Base-by-base conservation (phyloP, 176 grass and related monocot genomes). In the Echinochloa phyllopogon region DNA sequence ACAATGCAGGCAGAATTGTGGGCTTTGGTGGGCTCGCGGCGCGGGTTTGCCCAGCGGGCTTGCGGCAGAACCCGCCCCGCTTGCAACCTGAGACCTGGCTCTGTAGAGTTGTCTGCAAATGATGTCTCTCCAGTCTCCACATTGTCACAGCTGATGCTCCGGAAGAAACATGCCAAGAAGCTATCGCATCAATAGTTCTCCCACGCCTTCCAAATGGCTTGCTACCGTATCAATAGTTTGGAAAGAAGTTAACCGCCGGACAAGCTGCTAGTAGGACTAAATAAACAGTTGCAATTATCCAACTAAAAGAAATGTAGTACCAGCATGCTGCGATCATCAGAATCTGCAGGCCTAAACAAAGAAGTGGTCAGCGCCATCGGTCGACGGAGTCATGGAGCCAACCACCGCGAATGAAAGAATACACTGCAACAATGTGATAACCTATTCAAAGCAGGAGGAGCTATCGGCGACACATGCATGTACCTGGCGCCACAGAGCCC, bases 301-400 rank as follows among this genome's bases (percentile, higher is more conserved):
- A 29, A 29, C 3, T 11, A n/a, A n/a, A 21, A 14, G 23, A 55
- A 55, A 53, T 27, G 37, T 47, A n/a, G n/a, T 16, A n/a, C n/a
- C n/a, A 44, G 53, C 55, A 23, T 29, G 61, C 51, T 8, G 21
- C 42, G 42, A 69, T 62, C 36, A 42, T 62, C 69, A 10, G 29
- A 11, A 45, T 25, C 44, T 15, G 33, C 41, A 24, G 52, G 18
- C 13, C 45, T 82, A 82, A 86, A 90, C 72, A 74, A 44, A 16
- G 20, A 52, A 2, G 75, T 11, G 68, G 89, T 87, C 80, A 83
- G 65, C n/a, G n/a, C n/a, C n/a, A n/a, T n/a, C 89, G 17, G 27
- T 51, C 12, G 78, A 73, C 72, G 48, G 73, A 57, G 72, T 55
- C 21, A 50, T 6, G 14, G 65, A 66, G 10, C 79, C 67, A 90